Base-by-base conservation (phyloP, 2,329 filamentous ascomycete genomes). In the Cladosporium cucumerinum region DNA sequence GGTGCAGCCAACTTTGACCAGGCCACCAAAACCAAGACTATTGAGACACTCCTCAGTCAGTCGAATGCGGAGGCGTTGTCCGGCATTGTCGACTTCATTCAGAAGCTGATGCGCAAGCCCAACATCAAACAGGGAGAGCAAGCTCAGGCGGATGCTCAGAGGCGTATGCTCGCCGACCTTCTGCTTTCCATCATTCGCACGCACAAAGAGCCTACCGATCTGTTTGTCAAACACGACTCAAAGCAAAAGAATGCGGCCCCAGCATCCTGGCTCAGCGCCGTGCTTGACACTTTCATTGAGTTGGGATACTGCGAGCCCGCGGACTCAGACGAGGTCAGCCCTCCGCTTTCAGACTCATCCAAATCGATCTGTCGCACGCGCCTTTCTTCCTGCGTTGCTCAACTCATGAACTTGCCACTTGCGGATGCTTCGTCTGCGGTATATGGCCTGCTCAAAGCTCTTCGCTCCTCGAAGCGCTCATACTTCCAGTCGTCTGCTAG, bases 1-100 rank as follows among this genome's bases (percentile, higher is more conserved):
- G 91, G 91, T 1, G 84, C 85, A 1, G 87, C 92, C 69, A 91
- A 90, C 73, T 95, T 98, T 72, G 95, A 98, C 73, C 88, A 91
- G 68, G 83, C 90, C 65, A 96, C 93, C 0, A 95, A 90, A 75
- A 90, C 89, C 1, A 96, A 94, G 78, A 94, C 92, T 0, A 80
- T 97, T 1, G 92, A 96, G 70, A 89, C 85, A 67, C 81, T 95
- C 2, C 78, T 96, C 5, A 82, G 87, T 61, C 83, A 84, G 51
- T 84, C 86, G 10, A 84, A 85, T 65, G 71, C 78, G n/a, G 74
- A 79, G 28, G 77, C 79, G 10, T 69, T 86, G 26, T 78, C 81
- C 4, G 76, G 84, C 23, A 85, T 88, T 36, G 81, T 88, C 25
- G 82, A 85, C 8, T 75, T 84, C 12, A 76, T 86, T 36, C 78